Conservation (phyloP, 2,329 filamentous ascomycete genomes). For the Penicillium expansum region DNA sequence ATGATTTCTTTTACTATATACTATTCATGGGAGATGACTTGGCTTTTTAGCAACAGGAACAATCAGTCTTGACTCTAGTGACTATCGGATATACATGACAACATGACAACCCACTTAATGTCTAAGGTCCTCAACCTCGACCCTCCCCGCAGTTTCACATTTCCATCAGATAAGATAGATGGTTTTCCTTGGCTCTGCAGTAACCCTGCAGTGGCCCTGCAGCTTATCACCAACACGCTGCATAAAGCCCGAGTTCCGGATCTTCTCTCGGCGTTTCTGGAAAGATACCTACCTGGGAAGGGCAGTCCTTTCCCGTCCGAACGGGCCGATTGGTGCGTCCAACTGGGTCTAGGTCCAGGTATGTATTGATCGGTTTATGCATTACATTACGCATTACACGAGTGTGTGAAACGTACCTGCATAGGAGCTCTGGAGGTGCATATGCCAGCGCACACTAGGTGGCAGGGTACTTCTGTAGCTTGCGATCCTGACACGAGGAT, state of each 20-base stretch:
- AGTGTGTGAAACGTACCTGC: not conserved
- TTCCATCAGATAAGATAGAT: conserved; percentile 2
- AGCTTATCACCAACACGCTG: not conserved
- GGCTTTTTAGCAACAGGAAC: not conserved
- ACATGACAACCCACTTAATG: not conserved
- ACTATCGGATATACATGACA: not conserved
- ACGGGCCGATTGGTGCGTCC: not conserved
- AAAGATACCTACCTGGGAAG: not conserved
- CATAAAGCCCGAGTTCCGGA: not conserved
- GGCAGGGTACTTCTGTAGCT: not conserved
- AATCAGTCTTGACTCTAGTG: not conserved
- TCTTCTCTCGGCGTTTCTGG: not conserved
- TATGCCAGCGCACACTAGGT: conserved; percentile 1
- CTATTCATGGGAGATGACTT: not conserved
- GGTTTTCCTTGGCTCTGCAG: not conserved
- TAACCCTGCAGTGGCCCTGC: conserved; percentile 1
- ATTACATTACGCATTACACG: conserved; percentile 1
- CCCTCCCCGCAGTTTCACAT: not conserved
- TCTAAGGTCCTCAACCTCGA: not conserved
- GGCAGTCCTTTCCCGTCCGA: not conserved
- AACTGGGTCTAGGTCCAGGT: not conserved
- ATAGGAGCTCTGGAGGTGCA: not conserved
- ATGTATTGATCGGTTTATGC: not conserved
- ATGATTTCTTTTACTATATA: conserved; percentile 7
- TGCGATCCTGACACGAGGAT: not conserved